phyloP scores from a whole-genome alignment of 805 yeast genomes.

The Maudiozyma bulderi region DNA sequence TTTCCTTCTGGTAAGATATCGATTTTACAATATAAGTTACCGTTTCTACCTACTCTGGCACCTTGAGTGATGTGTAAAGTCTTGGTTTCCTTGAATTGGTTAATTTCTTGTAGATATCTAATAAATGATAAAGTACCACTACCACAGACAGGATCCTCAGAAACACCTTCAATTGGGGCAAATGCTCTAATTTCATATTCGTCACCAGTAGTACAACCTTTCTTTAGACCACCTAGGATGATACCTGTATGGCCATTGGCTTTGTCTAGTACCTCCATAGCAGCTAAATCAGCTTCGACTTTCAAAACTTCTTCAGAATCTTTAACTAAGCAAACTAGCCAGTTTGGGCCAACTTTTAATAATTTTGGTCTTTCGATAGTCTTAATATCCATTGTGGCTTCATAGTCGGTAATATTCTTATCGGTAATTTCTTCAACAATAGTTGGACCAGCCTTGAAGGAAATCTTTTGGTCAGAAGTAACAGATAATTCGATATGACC shows the following conservation, averaged over 20 bases:
- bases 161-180: slow-evolving; percentile 29
- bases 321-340: slow-evolving; percentile 33
- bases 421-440: slow-evolving; percentile 10
- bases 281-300: slow-evolving; percentile 27
- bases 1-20: slow-evolving; percentile 5
- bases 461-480: slow-evolving; percentile 14
- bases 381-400: slow-evolving; percentile 6
- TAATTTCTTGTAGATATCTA: slow-evolving; percentile 20
- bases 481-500: slow-evolving; percentile 34
- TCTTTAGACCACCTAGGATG: slow-evolving; percentile 31
- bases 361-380: slow-evolving; percentile 19
- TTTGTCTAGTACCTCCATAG: slow-evolving; percentile 14
- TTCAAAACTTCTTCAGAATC: slow-evolving; percentile 28
- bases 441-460: slow-evolving; percentile 23
- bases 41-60: slow-evolving; percentile 32
- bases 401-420: slow-evolving; percentile 6
- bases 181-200: slow-evolving; percentile 38
- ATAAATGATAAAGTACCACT: slow-evolving; percentile 35
- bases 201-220: slow-evolving; percentile 9
- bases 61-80: slow-evolving; percentile 31
- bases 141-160: slow-evolving; percentile 51
- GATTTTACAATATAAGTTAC: slow-evolving; percentile 25
- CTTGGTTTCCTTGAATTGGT: slow-evolving; percentile 13
- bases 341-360: slow-evolving; percentile 38
- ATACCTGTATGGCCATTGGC: slow-evolving; percentile 28